These are phyloP conservation scores for Pichia occidentalis DNA, from an alignment of 805 yeast genomes.

Conservation along the genomic window DNA sequence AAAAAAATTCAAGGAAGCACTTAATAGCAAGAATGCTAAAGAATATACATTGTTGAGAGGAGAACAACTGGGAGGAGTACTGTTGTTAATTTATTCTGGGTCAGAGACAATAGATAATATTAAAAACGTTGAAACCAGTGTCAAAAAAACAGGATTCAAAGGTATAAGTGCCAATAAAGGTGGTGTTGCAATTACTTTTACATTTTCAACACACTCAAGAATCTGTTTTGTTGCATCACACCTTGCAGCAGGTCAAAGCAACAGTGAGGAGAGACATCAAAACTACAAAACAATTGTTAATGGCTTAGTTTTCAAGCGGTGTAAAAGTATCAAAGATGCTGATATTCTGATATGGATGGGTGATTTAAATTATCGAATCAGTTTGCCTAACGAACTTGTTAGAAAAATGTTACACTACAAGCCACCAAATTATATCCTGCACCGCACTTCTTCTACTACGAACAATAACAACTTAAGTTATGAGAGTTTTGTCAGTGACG, in stretches of 20 bases:
- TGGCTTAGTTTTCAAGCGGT: conserved; percentile 58
- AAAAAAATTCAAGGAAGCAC: conserved; percentile 41
- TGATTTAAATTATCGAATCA: conserved; percentile 83
- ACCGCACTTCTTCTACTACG: no score
- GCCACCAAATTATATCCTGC: conserved; percentile 1
- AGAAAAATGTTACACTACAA: conserved; percentile 30
- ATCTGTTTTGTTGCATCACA: conserved; percentile 81
- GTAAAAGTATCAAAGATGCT: conserved; percentile 60
- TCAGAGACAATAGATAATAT: conserved; percentile 46
- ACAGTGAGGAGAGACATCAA: conserved; percentile 75
- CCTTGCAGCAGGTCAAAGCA: conserved; percentile 86
- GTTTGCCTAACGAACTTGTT: conserved; percentile 65
- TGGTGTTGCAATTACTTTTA: conserved; percentile 50
- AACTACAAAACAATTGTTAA: conserved; percentile 76
- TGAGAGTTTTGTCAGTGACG: conserved; percentile 7
- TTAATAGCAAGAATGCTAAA: conserved; percentile 35
- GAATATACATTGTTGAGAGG: conserved; percentile 50
- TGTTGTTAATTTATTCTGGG: conserved; percentile 60
- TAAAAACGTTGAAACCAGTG: conserved; percentile 58
- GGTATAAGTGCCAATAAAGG: conserved; percentile 73
- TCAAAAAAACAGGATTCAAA: conserved; percentile 88
- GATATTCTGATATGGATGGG: conserved; percentile 89
- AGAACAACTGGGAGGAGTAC: conserved; percentile 82
- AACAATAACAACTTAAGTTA: conserved; percentile 4
- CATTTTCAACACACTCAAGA: conserved; percentile 47